Conservation (phyloP, 2,329 filamentous ascomycete species). For the Pseudopithomyces chartarum region DNA sequence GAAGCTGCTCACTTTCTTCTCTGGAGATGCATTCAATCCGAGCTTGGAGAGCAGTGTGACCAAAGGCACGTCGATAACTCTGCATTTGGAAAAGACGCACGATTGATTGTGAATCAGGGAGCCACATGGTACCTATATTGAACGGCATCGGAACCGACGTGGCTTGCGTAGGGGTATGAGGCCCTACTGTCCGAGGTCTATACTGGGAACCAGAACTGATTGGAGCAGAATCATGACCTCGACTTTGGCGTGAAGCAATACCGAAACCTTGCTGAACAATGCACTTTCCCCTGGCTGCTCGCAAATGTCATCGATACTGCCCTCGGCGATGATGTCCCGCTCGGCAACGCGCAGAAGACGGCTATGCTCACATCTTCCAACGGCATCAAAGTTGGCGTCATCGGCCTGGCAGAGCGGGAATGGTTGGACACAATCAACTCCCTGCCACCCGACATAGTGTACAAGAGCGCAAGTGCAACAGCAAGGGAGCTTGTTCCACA, state of each 20-base stretch:
- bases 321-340: slow-evolving; percentile 73
- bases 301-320: slow-evolving; percentile 87
- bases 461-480: slow-evolving; percentile 76
- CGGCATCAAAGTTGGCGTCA: slow-evolving; percentile 82
- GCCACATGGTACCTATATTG: slow-evolving; percentile 86
- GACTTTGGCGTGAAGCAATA: slow-evolving; percentile 90
- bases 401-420: slow-evolving; percentile 84
- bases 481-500: slow-evolving; percentile 76
- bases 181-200: background rate
- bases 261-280: slow-evolving; percentile 71
- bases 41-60: slow-evolving; percentile 87
- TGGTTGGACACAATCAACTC: slow-evolving; percentile 90
- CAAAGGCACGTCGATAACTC: slow-evolving; percentile 62
- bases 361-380: slow-evolving; percentile 79
- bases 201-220: slow-evolving; percentile 17
- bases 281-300: slow-evolving; percentile 86
- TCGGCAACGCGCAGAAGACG: slow-evolving; percentile 77
- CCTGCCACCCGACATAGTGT: slow-evolving; percentile 79
- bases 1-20: slow-evolving; percentile 78
- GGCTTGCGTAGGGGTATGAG: slow-evolving; percentile 78
- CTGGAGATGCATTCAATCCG: slow-evolving; percentile 90
- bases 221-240: slow-evolving; percentile 78
- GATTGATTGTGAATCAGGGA: slow-evolving; percentile 50
- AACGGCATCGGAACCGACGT: slow-evolving; percentile 78
- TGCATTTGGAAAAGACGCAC: background rate